Evolutionary conservation across 1,284 basidiomycete genomes (phyloP).

Genomic region (Cystobasidium pallidum): DNA sequence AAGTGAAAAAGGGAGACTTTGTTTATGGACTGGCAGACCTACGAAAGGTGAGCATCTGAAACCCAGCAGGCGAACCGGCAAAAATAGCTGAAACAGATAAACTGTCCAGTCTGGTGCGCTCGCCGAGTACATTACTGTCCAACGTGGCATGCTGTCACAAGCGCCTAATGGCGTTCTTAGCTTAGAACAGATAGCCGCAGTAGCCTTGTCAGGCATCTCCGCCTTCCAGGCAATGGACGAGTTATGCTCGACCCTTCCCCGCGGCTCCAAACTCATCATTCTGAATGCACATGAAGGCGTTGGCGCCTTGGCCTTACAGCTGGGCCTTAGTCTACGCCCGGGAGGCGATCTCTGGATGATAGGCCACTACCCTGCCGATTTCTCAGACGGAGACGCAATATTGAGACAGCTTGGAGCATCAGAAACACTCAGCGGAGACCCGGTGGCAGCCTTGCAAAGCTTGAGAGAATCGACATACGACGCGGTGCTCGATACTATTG

Average conservation of each 20-base stretch:
- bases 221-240: constrained; percentile 57
- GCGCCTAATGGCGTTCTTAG: constrained; percentile 56
- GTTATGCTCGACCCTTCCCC: constrained; percentile 55
- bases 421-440: constrained; percentile 58
- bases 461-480: constrained; percentile 58
- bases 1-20: constrained; percentile 56
- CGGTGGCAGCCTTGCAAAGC: constrained; percentile 57
- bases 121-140: constrained; percentile 57
- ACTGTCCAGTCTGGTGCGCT: constrained; percentile 55
- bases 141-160: constrained; percentile 56
- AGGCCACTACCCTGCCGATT: constrained; percentile 56
- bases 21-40: constrained; percentile 58
- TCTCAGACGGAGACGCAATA: constrained; percentile 55
- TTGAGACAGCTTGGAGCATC: constrained; percentile 57
- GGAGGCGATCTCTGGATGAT: constrained; percentile 56
- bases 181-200: constrained; percentile 58
- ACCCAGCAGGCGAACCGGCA: background rate
- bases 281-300: constrained; percentile 59
- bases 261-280: constrained; percentile 57
- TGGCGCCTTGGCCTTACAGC: constrained; percentile 58
- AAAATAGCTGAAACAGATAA: background rate
- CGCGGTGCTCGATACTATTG: constrained; percentile 54
- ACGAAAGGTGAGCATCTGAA: constrained; percentile 50
- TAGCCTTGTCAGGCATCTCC: constrained; percentile 57
- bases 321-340: constrained; percentile 53